Percentiles rank a stretch among this genome's conserved stretches.
These are phyloP conservation scores for Scutellaria barbata DNA, from an alignment of 257 asterid species.

Conservation along the genomic window DNA sequence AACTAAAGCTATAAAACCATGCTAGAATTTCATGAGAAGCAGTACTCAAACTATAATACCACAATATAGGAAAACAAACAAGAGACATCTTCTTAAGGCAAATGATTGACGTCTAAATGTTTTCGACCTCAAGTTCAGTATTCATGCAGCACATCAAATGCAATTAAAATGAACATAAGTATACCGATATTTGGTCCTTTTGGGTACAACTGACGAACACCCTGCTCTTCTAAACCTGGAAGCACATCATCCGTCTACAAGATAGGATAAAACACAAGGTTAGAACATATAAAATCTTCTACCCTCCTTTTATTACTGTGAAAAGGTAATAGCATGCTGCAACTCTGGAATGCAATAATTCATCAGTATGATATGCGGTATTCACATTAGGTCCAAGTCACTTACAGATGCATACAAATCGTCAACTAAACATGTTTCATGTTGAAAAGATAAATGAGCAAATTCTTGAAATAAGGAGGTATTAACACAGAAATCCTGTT, in stretches of 20 bases:
- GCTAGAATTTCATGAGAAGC: background rate
- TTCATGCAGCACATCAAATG: slow-evolving; percentile 7
- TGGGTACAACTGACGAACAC: slow-evolving; percentile 91
- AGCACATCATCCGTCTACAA: slow-evolving; percentile 89
- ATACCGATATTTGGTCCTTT: slow-evolving; percentile 84
- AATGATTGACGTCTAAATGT: slow-evolving; percentile 19
- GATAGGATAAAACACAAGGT: slow-evolving; percentile 23
- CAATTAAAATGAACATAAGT: background rate
- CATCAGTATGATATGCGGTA: slow-evolving; percentile 1
- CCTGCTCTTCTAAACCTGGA: slow-evolving; percentile 95
- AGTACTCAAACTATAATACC: slow-evolving; percentile 18
- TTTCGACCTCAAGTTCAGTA: slow-evolving; percentile 4
- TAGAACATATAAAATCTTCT: slow-evolving; percentile 16
- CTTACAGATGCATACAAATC: background rate
- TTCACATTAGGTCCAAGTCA: slow-evolving; percentile 2
- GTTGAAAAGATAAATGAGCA: background rate
- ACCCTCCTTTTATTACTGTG: slow-evolving; percentile 18
- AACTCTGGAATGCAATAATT: background rate
- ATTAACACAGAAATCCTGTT: background rate
- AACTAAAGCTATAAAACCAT: background rate
- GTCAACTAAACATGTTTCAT: background rate
- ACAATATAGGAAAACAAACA: slow-evolving; percentile 10
- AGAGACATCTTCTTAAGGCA: background rate
- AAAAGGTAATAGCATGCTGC: background rate
- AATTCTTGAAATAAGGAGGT: background rate